Conservation (phyloP, 179 eudicot species). For the Sideroxylon spinosum region DNA sequence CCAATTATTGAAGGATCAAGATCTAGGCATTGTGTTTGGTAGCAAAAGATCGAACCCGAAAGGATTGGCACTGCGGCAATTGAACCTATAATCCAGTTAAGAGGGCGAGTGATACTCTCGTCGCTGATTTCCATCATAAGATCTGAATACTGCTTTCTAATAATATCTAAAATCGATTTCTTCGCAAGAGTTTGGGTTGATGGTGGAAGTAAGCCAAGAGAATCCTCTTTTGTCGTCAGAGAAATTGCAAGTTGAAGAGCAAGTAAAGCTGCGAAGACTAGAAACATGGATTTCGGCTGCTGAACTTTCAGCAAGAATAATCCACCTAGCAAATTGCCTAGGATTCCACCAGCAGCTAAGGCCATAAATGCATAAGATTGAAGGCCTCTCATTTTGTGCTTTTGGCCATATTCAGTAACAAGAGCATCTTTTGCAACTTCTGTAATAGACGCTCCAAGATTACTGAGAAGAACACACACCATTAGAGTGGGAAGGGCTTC, state of each 20-base stretch:
- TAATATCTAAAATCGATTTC: conserved; percentile 28
- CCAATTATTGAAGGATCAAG: conserved; percentile 87
- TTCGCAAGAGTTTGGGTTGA: conserved; percentile 10
- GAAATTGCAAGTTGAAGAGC: conserved; percentile 49
- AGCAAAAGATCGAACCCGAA: conserved; percentile 83
- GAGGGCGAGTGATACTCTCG: conserved; percentile 47
- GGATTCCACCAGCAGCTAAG: conserved; percentile 76
- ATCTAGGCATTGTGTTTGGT: conserved; percentile 69
- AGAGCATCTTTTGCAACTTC: conserved; percentile 95
- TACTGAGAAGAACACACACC: conserved; percentile 73
- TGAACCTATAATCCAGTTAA: conserved; percentile 67
- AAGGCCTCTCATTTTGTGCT: conserved; percentile 53
- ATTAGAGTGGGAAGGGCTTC: conserved; percentile 60
- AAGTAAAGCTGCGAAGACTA: conserved; percentile 48
- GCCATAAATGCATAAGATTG: conserved; percentile 90
- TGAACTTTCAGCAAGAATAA: conserved; percentile 50
- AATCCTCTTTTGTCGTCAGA: conserved; percentile 52
- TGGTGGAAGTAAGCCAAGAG: conserved; percentile 48
- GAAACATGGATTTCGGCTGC: conserved; percentile 48
- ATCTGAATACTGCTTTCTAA: conserved; percentile 54
- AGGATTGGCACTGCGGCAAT: conserved; percentile 62
- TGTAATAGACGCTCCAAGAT: conserved; percentile 83
- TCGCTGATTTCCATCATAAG: conserved; percentile 51
- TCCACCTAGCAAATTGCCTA: conserved; percentile 82
- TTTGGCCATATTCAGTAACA: conserved; percentile 78